Base-by-base conservation (phyloP, 495 filamentous ascomycete species). In the Parachaetomium inaequale region DNA sequence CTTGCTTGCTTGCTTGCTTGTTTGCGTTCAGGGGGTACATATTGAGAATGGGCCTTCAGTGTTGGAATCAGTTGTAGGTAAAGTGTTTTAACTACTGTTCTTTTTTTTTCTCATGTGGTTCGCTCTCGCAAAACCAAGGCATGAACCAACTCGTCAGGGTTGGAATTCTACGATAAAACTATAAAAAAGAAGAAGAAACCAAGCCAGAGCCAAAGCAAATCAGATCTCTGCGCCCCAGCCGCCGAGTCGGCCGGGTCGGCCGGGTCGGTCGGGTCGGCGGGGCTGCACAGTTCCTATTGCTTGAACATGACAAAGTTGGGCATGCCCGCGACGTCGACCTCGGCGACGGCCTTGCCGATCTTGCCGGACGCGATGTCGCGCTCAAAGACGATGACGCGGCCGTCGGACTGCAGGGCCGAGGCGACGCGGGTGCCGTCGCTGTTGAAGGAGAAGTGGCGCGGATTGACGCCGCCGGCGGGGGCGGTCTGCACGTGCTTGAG, bases 391-490 rank as follows among this genome's bases (percentile, higher is more conserved):
- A 80, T 86, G 7, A 89, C 83, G 46, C 79, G 81, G 31, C 79
- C 76, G 57, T 81, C 82, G 4, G 67, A 74, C 72, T 89, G 85
- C 63, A 87, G 76, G n/a, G 83, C 85, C 51, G 87, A 80, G 2
- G 84, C 87, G 3, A 86, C 76, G 49, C 85, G 68, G 65, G 79
- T 80, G 1, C 88, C 88, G 7, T 78, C 79, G 60, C 78, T 78
- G 66, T 86, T 90, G 65, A 92, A 74, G 36, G 80, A 82, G 70
- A 91, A 85, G 32, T 88, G 85, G 43, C 88, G 74, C 7, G 90
- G 88, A 49, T 78, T 74, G 6, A 73, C 65, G 4, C 89, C 89
- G 26, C 82, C 84, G 4, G 87, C 79, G 0, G 85, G 73, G 14
- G 74, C 78, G 19, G 81, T 70, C 43, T 84, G 76, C 7, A 81